Evolutionary conservation across 768 basidiomycete genomes (phyloP).

Genomic region (Mycena filopes): DNA sequence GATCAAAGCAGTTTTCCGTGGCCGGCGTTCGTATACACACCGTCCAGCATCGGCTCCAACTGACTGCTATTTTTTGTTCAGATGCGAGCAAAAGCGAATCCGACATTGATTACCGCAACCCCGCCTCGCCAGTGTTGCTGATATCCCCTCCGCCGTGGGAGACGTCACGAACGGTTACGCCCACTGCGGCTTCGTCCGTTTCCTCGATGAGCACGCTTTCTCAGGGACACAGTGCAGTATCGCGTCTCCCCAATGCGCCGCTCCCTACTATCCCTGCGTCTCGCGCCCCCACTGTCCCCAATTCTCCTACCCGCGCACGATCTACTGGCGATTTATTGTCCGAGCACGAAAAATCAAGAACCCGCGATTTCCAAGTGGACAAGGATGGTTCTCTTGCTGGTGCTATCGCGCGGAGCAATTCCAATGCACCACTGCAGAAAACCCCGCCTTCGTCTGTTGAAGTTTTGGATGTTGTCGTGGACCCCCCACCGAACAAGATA

Average conservation of each 20-base stretch:
- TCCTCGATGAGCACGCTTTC: conserved; percentile 45
- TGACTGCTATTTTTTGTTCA: conserved; percentile 32
- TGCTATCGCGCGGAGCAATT: conserved; percentile 26
- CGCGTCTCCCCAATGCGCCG: conserved; percentile 40
- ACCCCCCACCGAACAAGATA: conserved; percentile 42
- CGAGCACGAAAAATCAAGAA: conserved; percentile 51
- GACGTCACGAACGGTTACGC: conserved; percentile 60
- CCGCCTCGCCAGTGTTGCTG: conserved; percentile 75
- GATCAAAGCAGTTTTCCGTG: conserved; percentile 70
- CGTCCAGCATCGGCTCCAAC: not conserved
- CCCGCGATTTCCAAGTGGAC: conserved; percentile 35
- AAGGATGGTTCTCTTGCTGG: conserved; percentile 20
- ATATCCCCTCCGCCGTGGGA: conserved; percentile 67
- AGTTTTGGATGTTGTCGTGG: conserved; percentile 33
- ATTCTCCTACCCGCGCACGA: conserved; percentile 63
- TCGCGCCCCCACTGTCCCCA: conserved; percentile 49
- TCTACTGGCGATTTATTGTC: conserved; percentile 64
- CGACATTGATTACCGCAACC: conserved; percentile 68
- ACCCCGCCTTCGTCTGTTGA: conserved; percentile 23
- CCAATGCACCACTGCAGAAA: conserved; percentile 28
- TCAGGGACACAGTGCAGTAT: conserved; percentile 39
- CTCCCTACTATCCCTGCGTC: conserved; percentile 48
- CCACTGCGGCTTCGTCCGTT: conserved; percentile 57
- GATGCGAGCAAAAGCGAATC: conserved; percentile 42
- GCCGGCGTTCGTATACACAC: conserved; percentile 50